Evolutionary conservation across 345 rosid species (phyloP).

Genomic region (Dimocarpus longan): DNA sequence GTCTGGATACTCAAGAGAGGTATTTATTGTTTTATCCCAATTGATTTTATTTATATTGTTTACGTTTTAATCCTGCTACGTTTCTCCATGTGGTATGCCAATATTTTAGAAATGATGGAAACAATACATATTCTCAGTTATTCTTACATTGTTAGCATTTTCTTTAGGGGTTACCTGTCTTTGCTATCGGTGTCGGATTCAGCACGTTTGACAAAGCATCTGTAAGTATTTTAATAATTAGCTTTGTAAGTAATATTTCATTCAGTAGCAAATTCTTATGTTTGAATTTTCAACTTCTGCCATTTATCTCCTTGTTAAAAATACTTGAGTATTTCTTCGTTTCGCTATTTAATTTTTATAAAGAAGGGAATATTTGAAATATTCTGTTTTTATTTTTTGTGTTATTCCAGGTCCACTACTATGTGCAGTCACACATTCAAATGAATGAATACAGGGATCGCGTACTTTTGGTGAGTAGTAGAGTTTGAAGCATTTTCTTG

Average conservation of each 20-base stretch:
- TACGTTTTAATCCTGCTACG: not conserved
- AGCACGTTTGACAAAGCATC: slow-evolving; percentile 95
- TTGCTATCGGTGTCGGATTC: slow-evolving; percentile 77
- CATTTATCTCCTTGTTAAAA: not conserved
- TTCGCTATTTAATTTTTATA: not conserved
- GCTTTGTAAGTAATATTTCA: not conserved
- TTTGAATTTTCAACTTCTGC: not conserved
- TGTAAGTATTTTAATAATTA: slow-evolving; percentile 48
- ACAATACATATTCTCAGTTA: not conserved
- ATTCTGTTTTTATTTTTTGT: slow-evolving; percentile 20
- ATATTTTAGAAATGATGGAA: slow-evolving; percentile 3
- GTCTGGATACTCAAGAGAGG: slow-evolving; percentile 97
- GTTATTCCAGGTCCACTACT: slow-evolving; percentile 70
- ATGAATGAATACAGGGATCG: slow-evolving; percentile 92
- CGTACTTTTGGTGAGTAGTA: slow-evolving; percentile 71
- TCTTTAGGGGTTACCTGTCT: slow-evolving; percentile 86
- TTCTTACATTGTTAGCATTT: slow-evolving; percentile 22
- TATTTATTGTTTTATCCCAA: slow-evolving; percentile 31
- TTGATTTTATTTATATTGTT: not conserved
- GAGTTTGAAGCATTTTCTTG: not conserved
- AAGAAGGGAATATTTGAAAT: not conserved
- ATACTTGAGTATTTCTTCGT: not conserved
- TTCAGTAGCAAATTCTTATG: not conserved
- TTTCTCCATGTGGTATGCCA: not conserved
- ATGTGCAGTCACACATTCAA: slow-evolving; percentile 95